Percentiles rank a stretch among this genome's conserved stretches.
phyloP scores from a whole-genome alignment of 2,329 filamentous ascomycete genomes.

The Penicillium aurantiogriseum region DNA sequence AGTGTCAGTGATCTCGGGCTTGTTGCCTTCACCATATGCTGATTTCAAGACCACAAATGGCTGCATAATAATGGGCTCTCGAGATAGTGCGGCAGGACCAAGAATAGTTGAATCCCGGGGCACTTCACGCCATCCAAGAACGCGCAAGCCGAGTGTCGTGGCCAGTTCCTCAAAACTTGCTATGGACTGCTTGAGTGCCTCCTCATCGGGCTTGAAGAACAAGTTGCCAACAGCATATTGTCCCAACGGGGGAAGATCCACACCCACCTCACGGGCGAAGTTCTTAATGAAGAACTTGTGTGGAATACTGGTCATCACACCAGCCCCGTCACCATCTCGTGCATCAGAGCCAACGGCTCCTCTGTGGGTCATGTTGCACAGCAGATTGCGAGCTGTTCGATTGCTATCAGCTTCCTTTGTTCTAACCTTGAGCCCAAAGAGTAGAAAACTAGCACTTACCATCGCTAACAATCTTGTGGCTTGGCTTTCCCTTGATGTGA shows the following conservation, averaged over 20 bases:
- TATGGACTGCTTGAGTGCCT: conserved; percentile 86
- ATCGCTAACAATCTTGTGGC: conserved; percentile 99
- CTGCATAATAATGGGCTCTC: conserved; percentile 92
- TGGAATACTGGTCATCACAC: conserved; percentile 98
- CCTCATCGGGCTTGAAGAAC: conserved; percentile 96
- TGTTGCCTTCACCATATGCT: conserved; percentile 77
- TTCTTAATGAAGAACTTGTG: conserved; percentile 99
- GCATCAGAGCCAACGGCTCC: conserved; percentile 97
- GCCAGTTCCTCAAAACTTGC: conserved; percentile 92
- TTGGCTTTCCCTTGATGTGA: conserved; percentile 95
- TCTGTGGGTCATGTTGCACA: conserved; percentile 99
- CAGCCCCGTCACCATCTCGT: conserved; percentile 95
- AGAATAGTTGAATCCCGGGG: conserved; percentile 90
- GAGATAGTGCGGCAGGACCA: conserved; percentile 85
- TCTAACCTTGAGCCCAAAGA: background rate
- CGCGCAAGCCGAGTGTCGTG: conserved; percentile 79
- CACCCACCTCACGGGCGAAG: conserved; percentile 85
- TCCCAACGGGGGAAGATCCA: conserved; percentile 80
- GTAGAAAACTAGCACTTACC: conserved; percentile 56
- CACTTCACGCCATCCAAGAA: conserved; percentile 94
- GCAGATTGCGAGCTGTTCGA: conserved; percentile 73
- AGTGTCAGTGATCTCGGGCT: conserved; percentile 74
- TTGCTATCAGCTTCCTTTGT: conserved; percentile 2
- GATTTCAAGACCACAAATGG: conserved; percentile 88
- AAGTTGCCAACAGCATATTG: conserved; percentile 97